These are phyloP conservation scores for Polygonum maritimum DNA, from an alignment of 148 eudicot species.

Conservation along the genomic window DNA sequence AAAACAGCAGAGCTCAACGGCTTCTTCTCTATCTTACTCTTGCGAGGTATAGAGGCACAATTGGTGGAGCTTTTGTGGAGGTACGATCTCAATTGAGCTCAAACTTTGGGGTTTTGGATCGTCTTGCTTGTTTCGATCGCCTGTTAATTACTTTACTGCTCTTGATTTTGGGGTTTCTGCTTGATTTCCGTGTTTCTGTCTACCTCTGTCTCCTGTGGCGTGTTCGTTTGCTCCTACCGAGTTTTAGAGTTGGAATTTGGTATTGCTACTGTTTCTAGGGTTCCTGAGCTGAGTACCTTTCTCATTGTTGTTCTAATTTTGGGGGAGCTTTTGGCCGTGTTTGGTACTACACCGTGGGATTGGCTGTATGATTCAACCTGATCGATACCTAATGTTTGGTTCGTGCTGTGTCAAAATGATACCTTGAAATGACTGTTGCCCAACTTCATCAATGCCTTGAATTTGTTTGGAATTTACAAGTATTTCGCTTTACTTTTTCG, in stretches of 20 bases:
- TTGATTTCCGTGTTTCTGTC: not conserved
- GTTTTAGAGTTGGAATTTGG: not conserved
- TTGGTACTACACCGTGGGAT: not conserved
- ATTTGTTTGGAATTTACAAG: not conserved
- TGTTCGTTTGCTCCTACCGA: not conserved
- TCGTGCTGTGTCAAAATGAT: not conserved
- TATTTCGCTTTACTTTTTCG: too few species aligned
- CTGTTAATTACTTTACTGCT: not conserved
- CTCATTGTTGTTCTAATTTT: not conserved
- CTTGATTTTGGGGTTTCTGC: not conserved
- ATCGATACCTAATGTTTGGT: not conserved
- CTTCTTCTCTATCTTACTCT: not conserved
- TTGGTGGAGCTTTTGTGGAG: not conserved
- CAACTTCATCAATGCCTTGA: not conserved
- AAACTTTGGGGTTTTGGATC: not conserved
- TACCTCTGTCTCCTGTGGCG: not conserved
- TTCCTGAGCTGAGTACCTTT: not conserved
- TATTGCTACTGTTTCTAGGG: not conserved
- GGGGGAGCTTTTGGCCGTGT: not conserved
- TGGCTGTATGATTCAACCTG: too few species aligned
- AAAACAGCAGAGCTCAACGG: not conserved
- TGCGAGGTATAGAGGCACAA: not conserved
- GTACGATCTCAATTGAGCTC: not conserved
- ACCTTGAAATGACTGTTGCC: not conserved
- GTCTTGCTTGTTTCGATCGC: not conserved